Conservation (phyloP, 768 basidiomycete genomes). For the Mycena alexandri region DNA sequence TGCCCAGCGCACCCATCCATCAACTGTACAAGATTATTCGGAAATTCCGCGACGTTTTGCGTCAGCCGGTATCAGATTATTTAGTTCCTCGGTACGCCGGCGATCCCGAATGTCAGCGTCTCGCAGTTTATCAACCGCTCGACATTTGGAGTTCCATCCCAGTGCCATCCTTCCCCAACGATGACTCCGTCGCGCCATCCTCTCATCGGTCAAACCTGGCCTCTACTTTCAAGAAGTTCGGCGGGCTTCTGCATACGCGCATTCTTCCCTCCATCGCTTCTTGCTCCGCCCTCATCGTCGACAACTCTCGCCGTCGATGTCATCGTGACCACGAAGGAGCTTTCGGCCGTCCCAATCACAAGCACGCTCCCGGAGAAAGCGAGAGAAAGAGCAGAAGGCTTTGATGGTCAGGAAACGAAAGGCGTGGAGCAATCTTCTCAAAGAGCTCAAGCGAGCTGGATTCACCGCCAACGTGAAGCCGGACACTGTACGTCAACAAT, state of each 20-base stretch:
- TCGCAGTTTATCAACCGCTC: conserved; percentile 21
- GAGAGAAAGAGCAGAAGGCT: conserved; percentile 76
- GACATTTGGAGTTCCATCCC: conserved; percentile 14
- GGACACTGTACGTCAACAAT: conserved; percentile 70
- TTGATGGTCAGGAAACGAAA: conserved; percentile 87
- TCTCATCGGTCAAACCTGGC: conserved; percentile 62
- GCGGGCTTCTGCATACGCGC: conserved; percentile 54
- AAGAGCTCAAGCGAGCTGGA: conserved; percentile 86
- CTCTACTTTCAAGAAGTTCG: conserved; percentile 66
- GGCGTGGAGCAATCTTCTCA: conserved; percentile 91
- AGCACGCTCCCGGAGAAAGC: conserved; percentile 60
- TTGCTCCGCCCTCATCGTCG: conserved; percentile 57
- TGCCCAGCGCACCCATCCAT: conserved; percentile 89
- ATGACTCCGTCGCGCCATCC: conserved; percentile 31
- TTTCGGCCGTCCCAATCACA: conserved; percentile 63
- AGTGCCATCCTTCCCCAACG: conserved; percentile 36
- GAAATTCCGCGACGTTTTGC: conserved; percentile 92
- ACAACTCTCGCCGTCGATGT: conserved; percentile 73
- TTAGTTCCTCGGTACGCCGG: conserved; percentile 54
- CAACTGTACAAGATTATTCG: conserved; percentile 92
- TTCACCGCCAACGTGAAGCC: conserved; percentile 80
- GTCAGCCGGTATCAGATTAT: conserved; percentile 69
- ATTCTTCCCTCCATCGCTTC: conserved; percentile 59
- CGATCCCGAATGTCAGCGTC: conserved; percentile 50
- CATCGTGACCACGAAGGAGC: conserved; percentile 68